These are phyloP conservation scores for Decorospora gaudefroyi DNA, from an alignment of 2,329 filamentous ascomycete genomes.

Conservation along the genomic window DNA sequence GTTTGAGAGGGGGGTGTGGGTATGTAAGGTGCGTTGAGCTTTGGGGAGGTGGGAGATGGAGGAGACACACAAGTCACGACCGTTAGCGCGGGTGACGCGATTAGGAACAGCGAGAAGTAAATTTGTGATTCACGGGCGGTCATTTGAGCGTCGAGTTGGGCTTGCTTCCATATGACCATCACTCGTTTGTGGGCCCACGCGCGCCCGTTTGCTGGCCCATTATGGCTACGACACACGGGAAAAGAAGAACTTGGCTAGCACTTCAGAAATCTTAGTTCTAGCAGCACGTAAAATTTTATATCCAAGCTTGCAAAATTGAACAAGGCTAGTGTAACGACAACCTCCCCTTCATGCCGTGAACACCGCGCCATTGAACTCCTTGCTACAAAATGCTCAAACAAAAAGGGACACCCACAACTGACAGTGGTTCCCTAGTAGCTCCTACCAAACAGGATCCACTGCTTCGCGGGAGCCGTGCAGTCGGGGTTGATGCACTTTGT, in stretches of 20 bases:
- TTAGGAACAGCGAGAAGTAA: not conserved
- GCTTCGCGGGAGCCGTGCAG: slow-evolving; percentile 74
- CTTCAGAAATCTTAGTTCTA: slow-evolving; percentile 5
- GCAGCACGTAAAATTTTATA: slow-evolving; percentile 5
- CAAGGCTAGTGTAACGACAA: slow-evolving; percentile 8
- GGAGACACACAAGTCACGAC: too few relatives aligned
- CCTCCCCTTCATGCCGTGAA: slow-evolving; percentile 17
- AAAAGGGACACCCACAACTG: slow-evolving; percentile 3
- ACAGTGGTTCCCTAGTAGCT: slow-evolving; percentile 43
- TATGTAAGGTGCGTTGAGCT: not conserved
- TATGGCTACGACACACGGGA: not conserved
- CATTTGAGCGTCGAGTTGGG: not conserved
- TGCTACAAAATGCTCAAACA: slow-evolving; percentile 26
- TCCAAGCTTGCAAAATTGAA: slow-evolving; percentile 10
- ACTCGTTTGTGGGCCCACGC: not conserved
- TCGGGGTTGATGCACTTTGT: slow-evolving; percentile 93
- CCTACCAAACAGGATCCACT: slow-evolving; percentile 88
- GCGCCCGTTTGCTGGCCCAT: not conserved
- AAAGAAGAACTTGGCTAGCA: not conserved
- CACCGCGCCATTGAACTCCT: slow-evolving; percentile 27
- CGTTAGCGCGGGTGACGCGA: too few relatives aligned
- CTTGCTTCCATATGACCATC: not conserved
- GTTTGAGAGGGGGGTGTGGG: too few relatives aligned
- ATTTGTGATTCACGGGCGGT: not conserved
- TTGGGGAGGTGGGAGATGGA: not conserved